A percentile compares a stretch with the other conserved stretches of the same genome.
phyloP scores from a whole-genome alignment of 2,329 filamentous ascomycete genomes.

The Sarocladiaceae sp. region DNA sequence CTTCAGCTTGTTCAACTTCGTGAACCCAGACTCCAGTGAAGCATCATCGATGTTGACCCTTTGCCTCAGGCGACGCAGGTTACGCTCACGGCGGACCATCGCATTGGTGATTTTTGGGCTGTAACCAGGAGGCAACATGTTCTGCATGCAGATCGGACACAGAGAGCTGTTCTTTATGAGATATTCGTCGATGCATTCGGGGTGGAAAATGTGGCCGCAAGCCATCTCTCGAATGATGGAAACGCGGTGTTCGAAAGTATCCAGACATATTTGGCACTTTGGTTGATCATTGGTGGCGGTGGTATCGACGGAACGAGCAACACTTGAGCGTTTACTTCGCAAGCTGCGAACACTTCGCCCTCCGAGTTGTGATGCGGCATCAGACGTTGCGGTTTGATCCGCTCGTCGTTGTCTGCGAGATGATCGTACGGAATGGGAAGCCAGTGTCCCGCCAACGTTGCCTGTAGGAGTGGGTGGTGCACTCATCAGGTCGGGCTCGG shows the following conservation, averaged over 20 bases:
- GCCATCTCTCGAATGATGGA: constrained; percentile 78
- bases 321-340: constrained; percentile 31
- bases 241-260: constrained; percentile 63
- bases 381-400: constrained; percentile 23
- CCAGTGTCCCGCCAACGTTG: constrained; percentile 21
- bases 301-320: constrained; percentile 27
- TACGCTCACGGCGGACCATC: constrained; percentile 78
- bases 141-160: constrained; percentile 86
- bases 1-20: constrained; percentile 30
- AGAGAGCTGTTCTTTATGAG: constrained; percentile 72
- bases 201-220: constrained; percentile 90
- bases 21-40: constrained; percentile 25
- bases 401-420: constrained; percentile 23
- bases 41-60: constrained; percentile 38
- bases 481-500: constrained; percentile 37
- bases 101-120: constrained; percentile 70
- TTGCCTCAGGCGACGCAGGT: constrained; percentile 55
- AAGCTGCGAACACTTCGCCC: constrained; percentile 23
- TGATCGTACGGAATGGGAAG: constrained; percentile 22
- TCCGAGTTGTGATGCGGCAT: constrained; percentile 16
- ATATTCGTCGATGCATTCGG: constrained; percentile 84
- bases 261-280: constrained; percentile 84
- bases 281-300: constrained; percentile 62
- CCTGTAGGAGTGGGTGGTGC: constrained; percentile 28
- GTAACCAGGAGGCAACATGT: constrained; percentile 63